phyloP scores from a whole-genome alignment of 371 early-diverging fungal genomes.

The Actinomucor elegans region DNA sequence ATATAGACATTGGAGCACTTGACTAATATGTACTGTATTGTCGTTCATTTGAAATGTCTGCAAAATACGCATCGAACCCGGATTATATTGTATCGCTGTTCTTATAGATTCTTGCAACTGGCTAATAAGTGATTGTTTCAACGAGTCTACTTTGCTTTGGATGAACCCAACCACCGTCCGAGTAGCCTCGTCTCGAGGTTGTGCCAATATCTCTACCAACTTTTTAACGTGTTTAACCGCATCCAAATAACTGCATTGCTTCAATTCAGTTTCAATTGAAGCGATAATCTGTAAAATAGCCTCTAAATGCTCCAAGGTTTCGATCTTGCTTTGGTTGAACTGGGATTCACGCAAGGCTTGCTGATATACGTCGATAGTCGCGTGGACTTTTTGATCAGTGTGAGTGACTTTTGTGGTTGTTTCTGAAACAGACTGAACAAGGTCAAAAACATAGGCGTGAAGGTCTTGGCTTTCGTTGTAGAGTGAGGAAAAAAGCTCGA shows the following conservation, averaged over 20 bases:
- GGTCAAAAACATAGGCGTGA: not conserved
- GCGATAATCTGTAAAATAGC: constrained; percentile 1
- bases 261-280: not conserved
- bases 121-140: not conserved
- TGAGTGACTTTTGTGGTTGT: not conserved
- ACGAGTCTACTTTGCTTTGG: not conserved
- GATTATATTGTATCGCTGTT: constrained; percentile 12
- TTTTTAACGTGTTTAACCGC: constrained; percentile 1
- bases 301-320: constrained; percentile 10
- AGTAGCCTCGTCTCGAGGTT: not conserved
- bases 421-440: constrained; percentile 1
- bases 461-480: constrained; percentile 11
- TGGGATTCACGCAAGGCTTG: constrained; percentile 4
- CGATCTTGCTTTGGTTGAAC: constrained; percentile 14
- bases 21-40: not conserved
- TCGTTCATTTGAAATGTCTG: not conserved
- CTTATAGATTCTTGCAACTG: constrained; percentile 12
- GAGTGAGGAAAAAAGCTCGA: constrained; percentile 12
- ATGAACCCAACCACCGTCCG: not conserved
- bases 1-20: constrained; percentile 11
- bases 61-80: constrained; percentile 5
- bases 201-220: not conserved
- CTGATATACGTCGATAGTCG: constrained; percentile 14
- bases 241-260: not conserved
- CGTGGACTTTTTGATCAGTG: not conserved